phyloP scores from a whole-genome alignment of 2,329 filamentous ascomycete species.

The Fusarium mexicanum region DNA sequence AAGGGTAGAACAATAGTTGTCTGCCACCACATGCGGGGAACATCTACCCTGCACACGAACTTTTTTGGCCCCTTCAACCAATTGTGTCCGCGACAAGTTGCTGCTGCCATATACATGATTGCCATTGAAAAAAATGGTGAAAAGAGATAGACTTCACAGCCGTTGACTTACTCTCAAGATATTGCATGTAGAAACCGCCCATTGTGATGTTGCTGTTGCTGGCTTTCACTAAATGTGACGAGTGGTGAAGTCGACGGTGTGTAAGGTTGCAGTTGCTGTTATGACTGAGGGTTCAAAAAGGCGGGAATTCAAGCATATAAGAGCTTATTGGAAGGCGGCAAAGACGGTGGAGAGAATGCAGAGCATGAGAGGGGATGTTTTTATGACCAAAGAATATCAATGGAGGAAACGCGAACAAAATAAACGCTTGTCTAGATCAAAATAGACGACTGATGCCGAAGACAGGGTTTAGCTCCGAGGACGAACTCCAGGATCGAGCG shows the following conservation, averaged over 20 bases:
- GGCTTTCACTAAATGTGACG: slow-evolving; percentile 38
- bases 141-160: slow-evolving; percentile 14
- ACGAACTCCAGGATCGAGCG: slow-evolving; percentile 30
- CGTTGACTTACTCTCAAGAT: slow-evolving; percentile 75
- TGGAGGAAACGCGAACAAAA: slow-evolving; percentile 24
- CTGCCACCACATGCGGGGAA: slow-evolving; percentile 26
- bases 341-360: slow-evolving; percentile 11
- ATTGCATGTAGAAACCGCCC: slow-evolving; percentile 76
- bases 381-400: slow-evolving; percentile 19
- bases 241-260: slow-evolving; percentile 15
- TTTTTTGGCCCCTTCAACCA: background rate
- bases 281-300: slow-evolving; percentile 25
- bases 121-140: slow-evolving; percentile 3
- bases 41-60: slow-evolving; percentile 11
- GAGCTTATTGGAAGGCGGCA: slow-evolving; percentile 25
- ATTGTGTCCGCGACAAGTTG: slow-evolving; percentile 28
- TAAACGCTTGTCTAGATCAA: slow-evolving; percentile 40
- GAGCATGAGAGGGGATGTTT: slow-evolving; percentile 14
- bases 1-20: slow-evolving; percentile 9
- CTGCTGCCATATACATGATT: slow-evolving; percentile 30
- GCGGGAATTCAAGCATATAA: slow-evolving; percentile 34
- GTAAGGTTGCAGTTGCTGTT: slow-evolving; percentile 19
- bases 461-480: slow-evolving; percentile 29
- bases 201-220: slow-evolving; percentile 53
- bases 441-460: slow-evolving; percentile 28